Conservation (phyloP, 495 filamentous ascomycete genomes). For the Hypoxylon intermedium region DNA sequence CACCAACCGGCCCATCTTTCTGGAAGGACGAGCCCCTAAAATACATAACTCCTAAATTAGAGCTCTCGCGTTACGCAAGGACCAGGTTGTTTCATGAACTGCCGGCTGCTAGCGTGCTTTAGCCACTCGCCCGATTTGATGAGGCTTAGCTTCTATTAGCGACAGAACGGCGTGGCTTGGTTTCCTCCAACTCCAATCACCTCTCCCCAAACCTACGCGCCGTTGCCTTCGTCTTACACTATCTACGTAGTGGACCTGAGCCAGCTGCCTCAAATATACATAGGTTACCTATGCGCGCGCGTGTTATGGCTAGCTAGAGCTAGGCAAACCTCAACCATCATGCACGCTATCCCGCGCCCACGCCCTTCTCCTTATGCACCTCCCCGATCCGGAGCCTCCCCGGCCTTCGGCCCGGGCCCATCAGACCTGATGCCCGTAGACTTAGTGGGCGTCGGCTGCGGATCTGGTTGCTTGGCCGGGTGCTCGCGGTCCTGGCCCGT, state of each 20-base stretch:
- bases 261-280: too few relatives aligned
- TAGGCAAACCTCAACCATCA: neutral
- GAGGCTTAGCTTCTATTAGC: constrained; percentile 13
- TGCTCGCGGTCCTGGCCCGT: neutral
- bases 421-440: constrained; percentile 26
- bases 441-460: constrained; percentile 26
- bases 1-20: constrained; percentile 19
- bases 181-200: constrained; percentile 22
- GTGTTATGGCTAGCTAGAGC: too few relatives aligned
- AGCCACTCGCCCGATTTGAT: constrained; percentile 11
- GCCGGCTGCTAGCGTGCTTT: constrained; percentile 22
- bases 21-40: constrained; percentile 6
- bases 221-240: constrained; percentile 19
- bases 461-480: constrained; percentile 31
- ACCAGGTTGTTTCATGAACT: constrained; percentile 37
- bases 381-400: constrained; percentile 15
- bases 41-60: constrained; percentile 10
- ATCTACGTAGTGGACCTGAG: too few relatives aligned
- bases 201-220: neutral
- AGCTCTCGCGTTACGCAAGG: constrained; percentile 22
- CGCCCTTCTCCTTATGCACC: constrained; percentile 16
- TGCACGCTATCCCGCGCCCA: constrained; percentile 7
- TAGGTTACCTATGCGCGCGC: too few relatives aligned
- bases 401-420: constrained; percentile 26
- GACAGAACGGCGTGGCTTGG: neutral